These are phyloP conservation scores for Talaromyces sp. DNA, from an alignment of 2,329 filamentous ascomycete species.

Conservation along the genomic window DNA sequence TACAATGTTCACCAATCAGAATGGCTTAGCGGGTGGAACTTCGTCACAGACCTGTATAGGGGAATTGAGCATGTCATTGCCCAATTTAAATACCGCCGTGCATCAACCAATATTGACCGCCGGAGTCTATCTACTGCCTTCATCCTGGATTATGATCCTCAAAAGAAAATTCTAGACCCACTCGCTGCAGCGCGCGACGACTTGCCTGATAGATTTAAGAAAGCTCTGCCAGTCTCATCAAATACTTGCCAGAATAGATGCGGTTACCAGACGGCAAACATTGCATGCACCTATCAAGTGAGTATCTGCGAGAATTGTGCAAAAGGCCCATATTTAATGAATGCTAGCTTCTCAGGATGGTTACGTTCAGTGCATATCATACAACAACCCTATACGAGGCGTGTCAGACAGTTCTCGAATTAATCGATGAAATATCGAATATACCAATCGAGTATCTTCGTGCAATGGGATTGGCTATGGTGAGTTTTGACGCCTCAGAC, in stretches of 20 bases:
- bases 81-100: slow-evolving; percentile 8
- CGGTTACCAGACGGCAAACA: slow-evolving; percentile 10
- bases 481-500: background rate
- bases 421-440: slow-evolving; percentile 11
- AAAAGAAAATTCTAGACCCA: slow-evolving; percentile 8
- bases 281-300: slow-evolving; percentile 11
- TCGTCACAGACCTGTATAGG: slow-evolving; percentile 10
- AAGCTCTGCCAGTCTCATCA: slow-evolving; percentile 8
- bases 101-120: background rate
- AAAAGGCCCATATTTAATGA: background rate
- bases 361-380: slow-evolving; percentile 10
- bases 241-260: slow-evolving; percentile 1
- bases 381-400: slow-evolving; percentile 11
- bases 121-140: slow-evolving; percentile 9
- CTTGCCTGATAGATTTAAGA: slow-evolving; percentile 6
- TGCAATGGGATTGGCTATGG: slow-evolving; percentile 9
- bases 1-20: background rate
- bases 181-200: slow-evolving; percentile 2
- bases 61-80: slow-evolving; percentile 11
- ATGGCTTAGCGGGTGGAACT: slow-evolving; percentile 11
- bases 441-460: slow-evolving; percentile 14
- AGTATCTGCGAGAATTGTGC: background rate
- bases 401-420: slow-evolving; percentile 10
- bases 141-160: slow-evolving; percentile 8
- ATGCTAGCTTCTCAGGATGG: slow-evolving; percentile 6